Base-by-base conservation (phyloP, 495 filamentous ascomycete genomes). In the Antarctomyces pellizariae region DNA sequence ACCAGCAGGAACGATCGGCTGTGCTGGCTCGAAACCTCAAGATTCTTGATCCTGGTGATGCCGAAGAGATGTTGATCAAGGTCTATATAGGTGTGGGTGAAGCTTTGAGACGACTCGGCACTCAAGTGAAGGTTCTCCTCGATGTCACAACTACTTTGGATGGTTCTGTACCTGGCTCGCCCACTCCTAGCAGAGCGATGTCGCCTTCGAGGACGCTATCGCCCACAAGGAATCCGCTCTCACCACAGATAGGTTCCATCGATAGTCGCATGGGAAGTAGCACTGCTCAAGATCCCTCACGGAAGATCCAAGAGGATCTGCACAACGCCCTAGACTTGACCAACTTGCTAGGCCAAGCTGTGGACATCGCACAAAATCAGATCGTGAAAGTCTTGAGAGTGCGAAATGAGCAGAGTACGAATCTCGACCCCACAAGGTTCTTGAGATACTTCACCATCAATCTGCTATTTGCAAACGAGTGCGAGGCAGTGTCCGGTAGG, bases 391-490 rank as follows among this genome's bases (percentile, higher is more conserved):
- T 97, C 0, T 58, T 97, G 17, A 79, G 77, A 33, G 86, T 92
- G 13, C 71, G 86, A n/a, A 70, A 75, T 0, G 80, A 92, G 36
- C 75, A 86, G 36, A 80, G 64, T 11, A 55, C 65, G 7, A 65
- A 68, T 8, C 54, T 90, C n/a, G 57, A 68, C 1, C 61, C 78
- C n/a, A 48, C 65, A 30, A 59, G 64, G 33, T 95, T 99, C 44
- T 44, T 95, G 13, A 69, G 79, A 27, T 95, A 95, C 42, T 91
- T 93, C 43, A 82, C 67, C 5, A 64, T 99, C 11, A 95, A 93
- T 37, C 65, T 83, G 14, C 65, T 91, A 13, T 99, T 95, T 41
- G 78, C 79, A 5, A 89, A 92, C 38, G 86, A 99, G 44, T 99
- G 86, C 38, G 86, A 99, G 46, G 77, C 86, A 2, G 78, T 93